Conservation (phyloP, 2,329 filamentous ascomycete species). For the Nemania sp. region DNA sequence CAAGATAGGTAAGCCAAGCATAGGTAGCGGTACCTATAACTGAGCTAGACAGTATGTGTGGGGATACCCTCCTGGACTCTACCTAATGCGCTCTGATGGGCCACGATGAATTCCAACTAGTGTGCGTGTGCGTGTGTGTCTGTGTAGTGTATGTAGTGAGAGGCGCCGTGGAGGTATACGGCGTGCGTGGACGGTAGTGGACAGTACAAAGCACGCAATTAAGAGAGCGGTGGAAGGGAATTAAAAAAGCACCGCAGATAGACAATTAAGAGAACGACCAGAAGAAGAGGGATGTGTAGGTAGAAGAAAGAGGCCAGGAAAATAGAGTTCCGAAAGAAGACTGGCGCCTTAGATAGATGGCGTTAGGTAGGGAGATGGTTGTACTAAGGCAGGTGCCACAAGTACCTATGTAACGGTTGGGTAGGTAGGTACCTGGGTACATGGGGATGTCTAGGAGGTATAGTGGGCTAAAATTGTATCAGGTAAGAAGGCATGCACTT, state of each 20-base stretch:
- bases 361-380: constrained; percentile 9
- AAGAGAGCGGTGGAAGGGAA: constrained; percentile 3
- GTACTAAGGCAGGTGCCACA: constrained; percentile 15
- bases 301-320: constrained; percentile 34
- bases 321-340: constrained; percentile 36
- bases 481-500: constrained; percentile 5
- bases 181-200: not conserved
- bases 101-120: not conserved
- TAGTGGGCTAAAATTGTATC: constrained; percentile 2
- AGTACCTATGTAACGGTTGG: not conserved
- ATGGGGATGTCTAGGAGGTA: not conserved
- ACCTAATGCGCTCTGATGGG: not conserved
- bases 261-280: constrained; percentile 10
- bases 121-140: too few species aligned
- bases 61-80: not conserved
- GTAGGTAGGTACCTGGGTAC: constrained; percentile 8
- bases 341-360: constrained; percentile 29
- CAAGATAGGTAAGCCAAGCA: constrained; percentile 23
- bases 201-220: constrained; percentile 20
- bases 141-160: too few species aligned
- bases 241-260: constrained; percentile 6
- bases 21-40: constrained; percentile 9
- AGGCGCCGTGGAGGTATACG: not conserved
- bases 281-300: constrained; percentile 14
- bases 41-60: constrained; percentile 12